Conservation (phyloP, 202 grass and related monocot genomes). For the Schoenoplectus triqueter region DNA sequence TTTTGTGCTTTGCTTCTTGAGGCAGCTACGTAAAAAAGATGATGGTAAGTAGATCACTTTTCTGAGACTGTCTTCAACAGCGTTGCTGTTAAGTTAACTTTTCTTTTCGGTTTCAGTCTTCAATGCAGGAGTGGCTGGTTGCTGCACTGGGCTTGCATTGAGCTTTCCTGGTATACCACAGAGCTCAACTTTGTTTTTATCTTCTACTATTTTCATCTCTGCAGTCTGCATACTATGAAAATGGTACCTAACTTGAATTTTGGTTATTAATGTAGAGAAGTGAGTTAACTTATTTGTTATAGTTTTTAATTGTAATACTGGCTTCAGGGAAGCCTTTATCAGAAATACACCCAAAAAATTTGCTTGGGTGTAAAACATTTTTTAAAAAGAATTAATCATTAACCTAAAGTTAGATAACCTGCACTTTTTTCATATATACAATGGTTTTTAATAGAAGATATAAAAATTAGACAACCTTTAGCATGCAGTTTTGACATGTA, state of each 20-base stretch:
- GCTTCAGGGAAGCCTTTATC: not conserved
- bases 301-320: not conserved
- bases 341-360: not conserved
- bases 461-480: not conserved
- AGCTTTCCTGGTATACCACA: conserved; percentile 75
- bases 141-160: conserved; percentile 90
- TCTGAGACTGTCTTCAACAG: not conserved
- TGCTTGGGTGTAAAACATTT: not conserved
- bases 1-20: conserved; percentile 82
- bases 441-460: not conserved
- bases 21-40: conserved; percentile 85
- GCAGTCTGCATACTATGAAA: not conserved
- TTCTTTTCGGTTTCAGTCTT: conserved; percentile 54
- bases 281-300: not conserved
- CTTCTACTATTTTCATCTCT: not conserved
- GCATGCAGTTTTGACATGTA: not conserved
- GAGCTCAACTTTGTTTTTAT: conserved; percentile 1
- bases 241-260: not conserved
- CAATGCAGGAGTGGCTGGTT: conserved; percentile 91
- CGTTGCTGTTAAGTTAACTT: conserved; percentile 23
- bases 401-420: not conserved
- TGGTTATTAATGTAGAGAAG: not conserved
- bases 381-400: not conserved
- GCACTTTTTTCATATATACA: not conserved
- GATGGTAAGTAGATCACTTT: conserved; percentile 55